Percentiles rank a stretch among this genome's conserved stretches.
These are phyloP conservation scores for Medicago ruthenica DNA, from an alignment of 306 rosid genomes.

Conservation along the genomic window DNA sequence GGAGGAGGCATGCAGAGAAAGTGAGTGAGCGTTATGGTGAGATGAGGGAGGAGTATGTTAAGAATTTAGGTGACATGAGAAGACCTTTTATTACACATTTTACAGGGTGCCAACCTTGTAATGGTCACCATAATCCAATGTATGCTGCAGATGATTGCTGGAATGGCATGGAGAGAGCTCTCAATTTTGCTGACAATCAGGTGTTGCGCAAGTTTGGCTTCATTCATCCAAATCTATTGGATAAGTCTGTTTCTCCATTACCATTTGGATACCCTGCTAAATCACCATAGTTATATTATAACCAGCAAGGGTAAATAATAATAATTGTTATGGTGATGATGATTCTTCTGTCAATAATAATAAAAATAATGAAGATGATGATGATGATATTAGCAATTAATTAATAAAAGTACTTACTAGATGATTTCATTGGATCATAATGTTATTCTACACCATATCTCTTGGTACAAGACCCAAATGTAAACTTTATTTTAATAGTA, in stretches of 20 bases:
- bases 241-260: constrained; percentile 46
- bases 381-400: neutral
- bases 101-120: constrained; percentile 89
- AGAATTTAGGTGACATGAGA: constrained; percentile 56
- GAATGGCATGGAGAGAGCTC: constrained; percentile 68
- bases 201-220: constrained; percentile 68
- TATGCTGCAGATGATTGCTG: constrained; percentile 63
- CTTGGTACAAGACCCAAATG: no score
- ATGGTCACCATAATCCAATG: constrained; percentile 61
- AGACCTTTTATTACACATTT: constrained; percentile 82
- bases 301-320: neutral
- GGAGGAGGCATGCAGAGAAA: constrained; percentile 74
- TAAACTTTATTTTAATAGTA: no score
- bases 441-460: no score
- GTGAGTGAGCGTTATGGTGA: constrained; percentile 64
- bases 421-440: no score
- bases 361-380: neutral
- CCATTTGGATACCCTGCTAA: constrained; percentile 65
- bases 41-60: constrained; percentile 53
- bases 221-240: constrained; percentile 45
- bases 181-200: constrained; percentile 78
- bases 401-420: no score
- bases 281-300: neutral
- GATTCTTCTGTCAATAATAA: neutral
- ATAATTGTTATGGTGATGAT: neutral